phyloP scores from a whole-genome alignment of 495 filamentous ascomycete genomes.

The Ascobolus immersus region DNA sequence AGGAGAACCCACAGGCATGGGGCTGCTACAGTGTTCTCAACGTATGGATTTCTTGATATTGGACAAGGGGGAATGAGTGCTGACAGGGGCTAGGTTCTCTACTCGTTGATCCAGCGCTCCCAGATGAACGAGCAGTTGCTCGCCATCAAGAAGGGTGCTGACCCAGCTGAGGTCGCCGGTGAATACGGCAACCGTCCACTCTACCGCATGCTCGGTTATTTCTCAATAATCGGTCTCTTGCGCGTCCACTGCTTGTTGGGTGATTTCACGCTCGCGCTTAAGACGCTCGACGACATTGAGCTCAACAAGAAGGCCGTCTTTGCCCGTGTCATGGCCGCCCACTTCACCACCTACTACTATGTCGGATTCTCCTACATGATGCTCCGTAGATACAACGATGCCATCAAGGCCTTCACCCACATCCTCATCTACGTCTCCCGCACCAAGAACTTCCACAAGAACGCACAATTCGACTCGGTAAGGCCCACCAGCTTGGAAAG shows the following conservation, averaged over 20 bases:
- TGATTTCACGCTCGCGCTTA: conserved; percentile 91
- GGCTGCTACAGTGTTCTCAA: conserved; percentile 98
- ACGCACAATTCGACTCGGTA: conserved; percentile 69
- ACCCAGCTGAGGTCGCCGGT: conserved; percentile 58
- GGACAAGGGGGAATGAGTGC: background rate
- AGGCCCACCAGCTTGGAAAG: background rate
- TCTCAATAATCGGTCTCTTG: conserved; percentile 90
- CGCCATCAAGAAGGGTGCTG: conserved; percentile 81
- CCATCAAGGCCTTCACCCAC: conserved; percentile 98
- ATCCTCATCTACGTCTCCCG: conserved; percentile 96
- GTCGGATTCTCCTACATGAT: conserved; percentile 99
- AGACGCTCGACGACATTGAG: conserved; percentile 97
- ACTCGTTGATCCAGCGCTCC: conserved; percentile 91
- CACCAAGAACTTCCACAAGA: conserved; percentile 99
- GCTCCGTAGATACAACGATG: conserved; percentile 97
- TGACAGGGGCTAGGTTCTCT: conserved; percentile 33
- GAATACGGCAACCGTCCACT: conserved; percentile 81
- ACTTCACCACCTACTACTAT: conserved; percentile 99
- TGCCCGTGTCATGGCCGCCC: conserved; percentile 94
- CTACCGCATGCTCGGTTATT: conserved; percentile 96
- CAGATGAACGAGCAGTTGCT: conserved; percentile 92
- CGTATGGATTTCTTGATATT: conserved; percentile 17
- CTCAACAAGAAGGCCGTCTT: conserved; percentile 99
- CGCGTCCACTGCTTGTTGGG: conserved; percentile 90
- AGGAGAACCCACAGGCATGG: conserved; percentile 96